A percentile compares a stretch with the other conserved stretches of the same genome.
These are phyloP conservation scores for Annona squamosa DNA, from an alignment of 164 flowering plant genomes.

Conservation along the genomic window DNA sequence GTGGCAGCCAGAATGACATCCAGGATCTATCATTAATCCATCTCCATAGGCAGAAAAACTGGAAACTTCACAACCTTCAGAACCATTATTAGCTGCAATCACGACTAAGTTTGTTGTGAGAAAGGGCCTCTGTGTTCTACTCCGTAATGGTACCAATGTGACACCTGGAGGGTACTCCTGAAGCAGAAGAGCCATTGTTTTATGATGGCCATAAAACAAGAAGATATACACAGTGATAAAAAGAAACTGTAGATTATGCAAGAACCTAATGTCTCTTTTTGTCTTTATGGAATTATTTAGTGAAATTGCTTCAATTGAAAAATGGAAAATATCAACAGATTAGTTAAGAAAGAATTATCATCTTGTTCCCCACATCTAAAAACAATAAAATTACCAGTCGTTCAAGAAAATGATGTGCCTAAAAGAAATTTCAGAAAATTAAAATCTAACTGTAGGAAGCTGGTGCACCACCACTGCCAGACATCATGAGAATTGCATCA, in stretches of 20 bases:
- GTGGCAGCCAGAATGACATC: conserved; percentile 53
- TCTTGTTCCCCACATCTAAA: not conserved
- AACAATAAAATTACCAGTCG: not conserved
- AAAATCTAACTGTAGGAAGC: too few species aligned
- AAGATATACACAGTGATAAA: not conserved
- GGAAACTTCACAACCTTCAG: conserved; percentile 16
- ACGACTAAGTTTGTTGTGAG: conserved; percentile 80
- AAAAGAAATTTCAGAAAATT: not conserved
- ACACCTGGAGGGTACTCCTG: conserved; percentile 97
- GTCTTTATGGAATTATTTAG: not conserved
- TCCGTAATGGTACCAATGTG: conserved; percentile 65
- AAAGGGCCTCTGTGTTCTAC: conserved; percentile 79
- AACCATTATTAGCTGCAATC: conserved; percentile 46
- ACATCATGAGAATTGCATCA: not conserved
- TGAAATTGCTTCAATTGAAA: not conserved
- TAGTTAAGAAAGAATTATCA: not conserved
- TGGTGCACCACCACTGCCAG: not conserved
- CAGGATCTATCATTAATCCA: conserved; percentile 90
- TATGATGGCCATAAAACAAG: not conserved
- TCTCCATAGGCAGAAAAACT: conserved; percentile 53
- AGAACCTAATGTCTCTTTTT: not conserved
- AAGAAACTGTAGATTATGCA: not conserved
- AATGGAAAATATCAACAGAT: too few species aligned
- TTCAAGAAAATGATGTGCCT: not conserved
- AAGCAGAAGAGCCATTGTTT: conserved; percentile 2